A percentile compares a stretch with the other conserved stretches of the same genome.
Conservation (phyloP, 345 rosid species). For the Pugionium dolabratum region DNA sequence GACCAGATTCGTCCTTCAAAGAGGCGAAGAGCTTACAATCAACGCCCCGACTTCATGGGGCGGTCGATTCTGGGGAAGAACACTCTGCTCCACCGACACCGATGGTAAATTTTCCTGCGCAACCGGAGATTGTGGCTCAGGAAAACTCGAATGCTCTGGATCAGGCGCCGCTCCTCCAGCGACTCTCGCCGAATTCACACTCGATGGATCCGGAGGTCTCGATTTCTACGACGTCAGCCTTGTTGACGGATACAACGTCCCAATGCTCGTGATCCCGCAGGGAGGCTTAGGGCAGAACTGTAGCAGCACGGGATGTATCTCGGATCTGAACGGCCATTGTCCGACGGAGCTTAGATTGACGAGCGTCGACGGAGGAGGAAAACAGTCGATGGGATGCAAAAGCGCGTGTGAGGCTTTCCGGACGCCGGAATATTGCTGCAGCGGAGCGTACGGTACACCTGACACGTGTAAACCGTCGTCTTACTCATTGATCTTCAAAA, state of each 20-base stretch:
- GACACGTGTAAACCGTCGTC: conserved; percentile 55
- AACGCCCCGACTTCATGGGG: conserved; percentile 86
- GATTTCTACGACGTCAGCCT: conserved; percentile 40
- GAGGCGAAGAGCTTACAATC: conserved; percentile 57
- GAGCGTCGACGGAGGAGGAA: conserved; percentile 39
- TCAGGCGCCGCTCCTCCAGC: conserved; percentile 79
- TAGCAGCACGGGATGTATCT: conserved; percentile 68
- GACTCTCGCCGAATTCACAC: conserved; percentile 79
- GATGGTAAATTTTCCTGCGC: conserved; percentile 64
- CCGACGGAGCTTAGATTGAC: conserved; percentile 79
- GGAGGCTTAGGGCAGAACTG: conserved; percentile 55
- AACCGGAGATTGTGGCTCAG: conserved; percentile 90
- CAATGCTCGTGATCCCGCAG: conserved; percentile 29
- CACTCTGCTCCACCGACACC: conserved; percentile 27
- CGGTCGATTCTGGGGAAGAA: conserved; percentile 89
- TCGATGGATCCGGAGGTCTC: conserved; percentile 67
- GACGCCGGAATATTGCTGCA: conserved; percentile 82
- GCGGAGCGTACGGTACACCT: conserved; percentile 69
- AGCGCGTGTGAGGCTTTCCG: conserved; percentile 91
- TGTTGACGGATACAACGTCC: conserved; percentile 95
- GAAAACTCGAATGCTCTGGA: conserved; percentile 73
- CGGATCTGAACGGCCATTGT: conserved; percentile 70
- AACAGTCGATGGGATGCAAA: conserved; percentile 63
- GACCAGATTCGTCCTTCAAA: conserved; percentile 78
- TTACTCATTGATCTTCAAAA: conserved; percentile 50